phyloP scores from a whole-genome alignment of 208 protist species.

The Acanthamoeba castellanii region DNA sequence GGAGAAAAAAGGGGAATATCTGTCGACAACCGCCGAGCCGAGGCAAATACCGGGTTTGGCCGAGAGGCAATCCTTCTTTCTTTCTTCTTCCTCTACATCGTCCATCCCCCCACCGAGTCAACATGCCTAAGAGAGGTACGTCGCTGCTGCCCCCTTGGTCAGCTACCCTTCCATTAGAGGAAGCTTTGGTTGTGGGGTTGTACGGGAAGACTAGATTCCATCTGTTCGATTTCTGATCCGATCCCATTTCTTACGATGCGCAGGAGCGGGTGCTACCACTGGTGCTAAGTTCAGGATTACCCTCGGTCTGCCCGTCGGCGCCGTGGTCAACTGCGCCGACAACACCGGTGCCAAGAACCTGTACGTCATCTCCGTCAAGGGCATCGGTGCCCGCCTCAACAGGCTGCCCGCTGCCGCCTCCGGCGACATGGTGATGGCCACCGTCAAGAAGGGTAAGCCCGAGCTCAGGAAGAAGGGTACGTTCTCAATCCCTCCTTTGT shows the following conservation, averaged over 20 bases:
- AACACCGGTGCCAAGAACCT: constrained; percentile 99
- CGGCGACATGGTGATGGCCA: constrained; percentile 99
- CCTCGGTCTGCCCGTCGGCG: constrained; percentile 98
- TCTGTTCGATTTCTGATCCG: not conserved
- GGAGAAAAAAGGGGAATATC: not conserved
- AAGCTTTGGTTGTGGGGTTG: not conserved
- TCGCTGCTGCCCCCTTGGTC: not conserved
- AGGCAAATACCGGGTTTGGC: constrained; percentile 19
- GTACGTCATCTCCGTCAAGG: constrained; percentile 99
- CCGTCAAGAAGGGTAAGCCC: constrained; percentile 99
- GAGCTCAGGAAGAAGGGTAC: constrained; percentile 99
- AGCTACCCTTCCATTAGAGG: too few species aligned
- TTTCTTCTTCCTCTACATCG: constrained; percentile 60
- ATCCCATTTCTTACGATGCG: not conserved
- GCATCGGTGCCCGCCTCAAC: constrained; percentile 98
- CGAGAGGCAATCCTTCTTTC: not conserved
- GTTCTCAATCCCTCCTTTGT: constrained; percentile 2
- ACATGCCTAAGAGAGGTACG: constrained; percentile 54
- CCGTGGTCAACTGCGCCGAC: constrained; percentile 99
- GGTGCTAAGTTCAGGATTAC: constrained; percentile 98
- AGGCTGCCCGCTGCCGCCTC: constrained; percentile 97
- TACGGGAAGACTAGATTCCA: not conserved
- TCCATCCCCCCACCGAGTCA: constrained; percentile 13
- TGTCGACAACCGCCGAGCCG: not conserved
- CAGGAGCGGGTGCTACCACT: constrained; percentile 82